Base-by-base conservation (phyloP, 2,329 filamentous ascomycete species). In the Alternaria sp. region DNA sequence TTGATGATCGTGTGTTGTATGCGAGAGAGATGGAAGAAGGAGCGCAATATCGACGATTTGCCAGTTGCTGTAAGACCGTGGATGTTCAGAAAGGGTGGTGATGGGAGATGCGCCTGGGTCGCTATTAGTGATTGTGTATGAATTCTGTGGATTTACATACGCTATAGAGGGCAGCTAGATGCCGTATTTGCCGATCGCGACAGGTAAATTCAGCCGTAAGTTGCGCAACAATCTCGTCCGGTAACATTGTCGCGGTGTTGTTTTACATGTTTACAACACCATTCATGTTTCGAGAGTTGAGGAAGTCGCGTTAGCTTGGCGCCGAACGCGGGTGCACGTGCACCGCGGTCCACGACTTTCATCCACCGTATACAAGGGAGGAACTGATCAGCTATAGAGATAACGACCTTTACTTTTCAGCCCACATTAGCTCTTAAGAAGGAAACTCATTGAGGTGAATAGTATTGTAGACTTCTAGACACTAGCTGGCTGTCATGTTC, bases 61-160 rank as follows among this genome's bases (percentile, higher is more conserved):
- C 93, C 94, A 0, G 94, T 96, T 2, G 93, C 90, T 71, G 94
- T 89, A 30, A 93, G 87, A 51, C 95, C 95, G 77, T 98, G 89
- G 49, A 96, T 79, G 22, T 97, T 88, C 11, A 97, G 78, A 61
- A 91, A 91, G 11, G 88, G 83, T 57, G 91, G 91, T 57, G 87
- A 89, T 30, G 91, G 89, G n/a, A 89, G 84, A 47, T 81, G 78
- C 22, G 88, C 86, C 87, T 92, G 73, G 5, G 5, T 36, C 5
- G 26, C 20, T 52, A 54, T 78, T 66, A 76, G n/a, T n/a, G n/a
- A n/a, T n/a, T n/a, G n/a, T n/a, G n/a, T n/a, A n/a, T n/a, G n/a
- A n/a, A n/a, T n/a, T n/a, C n/a, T n/a, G n/a, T n/a, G n/a, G n/a
- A n/a, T n/a, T n/a, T n/a, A n/a, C n/a, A n/a, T n/a, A n/a, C 83